These are phyloP conservation scores for Globisporangium recalcitrans DNA, from an alignment of 352 stramenopile species.

Conservation along the genomic window DNA sequence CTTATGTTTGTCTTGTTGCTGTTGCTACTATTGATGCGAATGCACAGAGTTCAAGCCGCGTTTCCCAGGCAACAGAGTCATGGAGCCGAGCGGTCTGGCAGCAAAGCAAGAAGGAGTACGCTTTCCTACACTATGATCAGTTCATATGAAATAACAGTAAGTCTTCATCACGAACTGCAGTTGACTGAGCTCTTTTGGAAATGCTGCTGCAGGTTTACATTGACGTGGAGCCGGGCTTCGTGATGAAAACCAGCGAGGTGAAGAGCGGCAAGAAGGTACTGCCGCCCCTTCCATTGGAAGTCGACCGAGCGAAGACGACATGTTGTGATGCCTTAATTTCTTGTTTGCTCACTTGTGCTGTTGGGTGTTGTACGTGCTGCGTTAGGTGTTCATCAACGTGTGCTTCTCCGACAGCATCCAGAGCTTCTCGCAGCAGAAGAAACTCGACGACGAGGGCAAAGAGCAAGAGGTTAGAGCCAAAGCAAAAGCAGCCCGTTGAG, in stretches of 20 bases:
- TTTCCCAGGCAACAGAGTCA: conserved; percentile 73
- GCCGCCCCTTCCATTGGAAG: neutral
- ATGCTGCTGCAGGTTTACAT: conserved; percentile 51
- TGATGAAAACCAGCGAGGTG: conserved; percentile 68
- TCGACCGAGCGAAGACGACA: neutral
- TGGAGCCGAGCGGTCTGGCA: conserved; percentile 50
- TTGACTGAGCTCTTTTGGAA: no score
- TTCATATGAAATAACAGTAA: no score
- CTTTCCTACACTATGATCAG: neutral
- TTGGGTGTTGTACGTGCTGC: no score
- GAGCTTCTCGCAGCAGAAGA: conserved; percentile 72
- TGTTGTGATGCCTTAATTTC: neutral
- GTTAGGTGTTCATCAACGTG: conserved; percentile 77
- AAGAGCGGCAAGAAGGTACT: conserved; percentile 59
- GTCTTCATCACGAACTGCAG: no score
- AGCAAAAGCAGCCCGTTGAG: neutral
- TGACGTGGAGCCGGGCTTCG: conserved; percentile 69
- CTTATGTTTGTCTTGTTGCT: neutral
- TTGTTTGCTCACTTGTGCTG: neutral
- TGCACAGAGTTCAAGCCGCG: conserved; percentile 43
- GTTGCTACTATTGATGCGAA: neutral
- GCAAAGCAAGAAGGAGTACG: conserved; percentile 56
- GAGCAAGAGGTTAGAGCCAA: conserved; percentile 51
- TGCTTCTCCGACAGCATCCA: conserved; percentile 67
- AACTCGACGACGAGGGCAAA: conserved; percentile 65